These are phyloP conservation scores for Sporothrix phasma DNA, from an alignment of 2,329 filamentous ascomycete species.

Conservation along the genomic window DNA sequence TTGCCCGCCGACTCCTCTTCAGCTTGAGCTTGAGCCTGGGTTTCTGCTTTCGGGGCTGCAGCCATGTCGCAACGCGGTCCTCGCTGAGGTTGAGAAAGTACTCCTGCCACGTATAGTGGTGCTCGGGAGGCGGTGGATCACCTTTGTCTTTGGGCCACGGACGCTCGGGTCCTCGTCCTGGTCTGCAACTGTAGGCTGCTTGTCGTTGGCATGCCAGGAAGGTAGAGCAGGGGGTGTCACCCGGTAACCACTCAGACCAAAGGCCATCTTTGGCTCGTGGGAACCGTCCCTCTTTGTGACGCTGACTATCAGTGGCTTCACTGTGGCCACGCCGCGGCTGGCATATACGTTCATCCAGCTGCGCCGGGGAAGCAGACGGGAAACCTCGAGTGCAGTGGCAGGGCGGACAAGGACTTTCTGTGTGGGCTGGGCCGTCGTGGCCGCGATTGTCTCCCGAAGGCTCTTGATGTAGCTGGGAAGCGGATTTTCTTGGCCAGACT, in stretches of 20 bases:
- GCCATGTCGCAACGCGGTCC: not conserved
- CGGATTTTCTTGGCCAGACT: not conserved
- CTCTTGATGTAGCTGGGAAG: not conserved
- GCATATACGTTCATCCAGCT: slow-evolving; percentile 12
- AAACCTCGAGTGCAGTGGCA: not conserved
- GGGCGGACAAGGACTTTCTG: not conserved
- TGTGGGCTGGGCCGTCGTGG: too few relatives aligned
- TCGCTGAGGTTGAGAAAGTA: not conserved
- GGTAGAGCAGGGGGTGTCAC: not conserved
- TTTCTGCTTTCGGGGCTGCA: not conserved
- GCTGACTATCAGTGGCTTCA: not conserved
- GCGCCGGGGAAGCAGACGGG: not conserved
- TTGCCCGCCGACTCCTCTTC: not conserved
- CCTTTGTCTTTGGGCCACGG: not conserved
- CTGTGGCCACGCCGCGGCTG: slow-evolving; percentile 5
- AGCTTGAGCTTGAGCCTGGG: too few relatives aligned
- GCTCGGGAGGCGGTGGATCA: not conserved
- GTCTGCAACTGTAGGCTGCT: too few relatives aligned
- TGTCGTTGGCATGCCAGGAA: not conserved
- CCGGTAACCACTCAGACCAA: too few relatives aligned
- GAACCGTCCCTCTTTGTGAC: not conserved
- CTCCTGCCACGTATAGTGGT: not conserved
- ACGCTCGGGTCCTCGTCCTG: too few relatives aligned
- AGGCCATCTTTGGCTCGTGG: not conserved
- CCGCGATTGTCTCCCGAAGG: not conserved